Evolutionary conservation across 2,329 filamentous ascomycete species (phyloP), one percentile per base, ranked within the genome.

Genomic region (Fusarium metavorans): DNA sequence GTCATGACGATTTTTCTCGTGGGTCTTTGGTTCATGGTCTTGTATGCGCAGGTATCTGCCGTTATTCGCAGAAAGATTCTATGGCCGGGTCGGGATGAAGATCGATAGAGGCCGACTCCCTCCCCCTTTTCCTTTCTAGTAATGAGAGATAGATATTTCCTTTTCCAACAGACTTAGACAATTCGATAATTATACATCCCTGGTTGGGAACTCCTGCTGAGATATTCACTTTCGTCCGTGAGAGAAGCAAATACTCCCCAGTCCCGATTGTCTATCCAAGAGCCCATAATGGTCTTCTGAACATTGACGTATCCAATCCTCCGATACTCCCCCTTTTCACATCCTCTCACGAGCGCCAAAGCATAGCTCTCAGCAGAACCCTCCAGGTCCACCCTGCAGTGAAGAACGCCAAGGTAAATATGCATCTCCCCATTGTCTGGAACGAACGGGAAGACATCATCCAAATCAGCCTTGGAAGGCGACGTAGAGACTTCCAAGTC

Each of bases 81-180:
- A 5, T 79, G 78, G 77, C 76, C 78, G 10, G 77, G 75, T 10
- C 68, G 77, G 6, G 78, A 79, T 41, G 78, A 78, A 20, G 78
- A 79, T 54, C 70, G 67, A 39, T 64, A 59, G 25, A 64, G 56
- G 35, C 35, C 35, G 18, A 37, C 0, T 4, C 35, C 35, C 6
- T 27, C 50, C 20, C 63, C 13, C 20, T 5, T 5, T 41, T 37
- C 14, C 23, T 20, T n/a, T 16, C 32, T 35, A 18, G 23, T 25
- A n/a, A n/a, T 32, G 56, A 11, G 18, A 23, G 13, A 45, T 41
- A 64, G 9, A 59, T 39, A 14, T 32, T 30, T 35, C 43, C 18
- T 5, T 8, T 10, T 5, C 14, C 34, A 23, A 11, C 9, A 43
- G 27, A 54, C 10, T 57, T 64, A 75, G 18, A 74, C 72, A 32